Percentiles rank a stretch among this genome's conserved stretches.
Evolutionary conservation across 2,329 filamentous ascomycete genomes (phyloP).

Genomic region (Ophiostoma angusticollis): DNA sequence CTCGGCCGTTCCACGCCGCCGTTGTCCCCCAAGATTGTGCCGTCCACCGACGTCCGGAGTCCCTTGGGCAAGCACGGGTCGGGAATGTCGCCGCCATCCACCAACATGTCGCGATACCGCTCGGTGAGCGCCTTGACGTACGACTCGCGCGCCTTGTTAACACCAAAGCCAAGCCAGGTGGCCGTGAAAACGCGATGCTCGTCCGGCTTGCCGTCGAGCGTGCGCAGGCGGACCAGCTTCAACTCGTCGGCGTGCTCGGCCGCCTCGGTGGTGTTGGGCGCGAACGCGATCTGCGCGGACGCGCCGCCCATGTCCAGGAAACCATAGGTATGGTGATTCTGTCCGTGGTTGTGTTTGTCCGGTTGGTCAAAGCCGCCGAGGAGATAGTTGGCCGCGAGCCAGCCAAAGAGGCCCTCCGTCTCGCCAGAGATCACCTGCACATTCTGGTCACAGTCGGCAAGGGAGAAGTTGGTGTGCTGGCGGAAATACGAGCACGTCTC

Average conservation of each 20-base stretch:
- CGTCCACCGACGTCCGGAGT: conserved; percentile 60
- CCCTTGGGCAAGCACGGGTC: conserved; percentile 85
- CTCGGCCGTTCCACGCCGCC: too few relatives aligned
- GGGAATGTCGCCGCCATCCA: conserved; percentile 52
- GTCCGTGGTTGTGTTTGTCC: conserved; percentile 63
- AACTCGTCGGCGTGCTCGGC: conserved; percentile 81
- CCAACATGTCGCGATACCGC: conserved; percentile 36
- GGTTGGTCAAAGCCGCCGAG: conserved; percentile 79
- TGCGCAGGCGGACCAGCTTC: conserved; percentile 73
- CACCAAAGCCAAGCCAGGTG: conserved; percentile 95
- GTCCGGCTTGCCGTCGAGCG: conserved; percentile 58
- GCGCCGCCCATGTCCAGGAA: conserved; percentile 98
- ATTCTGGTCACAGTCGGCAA: conserved; percentile 82
- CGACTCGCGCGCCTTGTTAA: conserved; percentile 76
- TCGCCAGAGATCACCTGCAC: conserved; percentile 92
- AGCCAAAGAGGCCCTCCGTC: conserved; percentile 91
- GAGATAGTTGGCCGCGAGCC: conserved; percentile 94
- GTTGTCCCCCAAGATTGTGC: conserved; percentile 31
- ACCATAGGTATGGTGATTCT: conserved; percentile 86
- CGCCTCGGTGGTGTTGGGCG: conserved; percentile 82
- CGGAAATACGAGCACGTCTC: conserved; percentile 76
- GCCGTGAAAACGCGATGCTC: conserved; percentile 92
- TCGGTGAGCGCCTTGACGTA: conserved; percentile 70
- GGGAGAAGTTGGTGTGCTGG: conserved; percentile 61
- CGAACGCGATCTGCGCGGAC: conserved; percentile 95